Base-by-base conservation (phyloP, 345 rosid genomes). In the Geranium brycei region DNA sequence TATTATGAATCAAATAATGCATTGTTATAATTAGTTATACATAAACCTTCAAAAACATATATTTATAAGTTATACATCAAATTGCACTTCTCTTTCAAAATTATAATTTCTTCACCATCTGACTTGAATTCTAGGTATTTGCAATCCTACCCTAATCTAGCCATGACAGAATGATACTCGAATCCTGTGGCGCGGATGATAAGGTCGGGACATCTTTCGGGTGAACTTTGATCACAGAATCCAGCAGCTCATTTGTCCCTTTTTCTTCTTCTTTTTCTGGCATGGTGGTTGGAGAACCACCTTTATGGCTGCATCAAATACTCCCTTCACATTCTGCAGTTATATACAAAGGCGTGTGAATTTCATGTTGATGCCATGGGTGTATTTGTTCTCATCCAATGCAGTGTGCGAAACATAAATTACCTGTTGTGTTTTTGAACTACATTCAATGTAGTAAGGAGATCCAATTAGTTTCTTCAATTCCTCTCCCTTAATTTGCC, bases 351-450 rank as follows among this genome's bases (percentile, higher is more conserved):
- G n/a, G 82, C 78, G 70, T 15, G 61, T 41, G 16, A 18, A 60
- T 17, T 58, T 59, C 35, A 31, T 58, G 59, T 18, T 1, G 18
- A 8, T 17, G 3, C 56, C 31, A 61, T 41, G 69, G 55, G 28
- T 57, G 51, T 51, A 4, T 19, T 15, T 51, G 10, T 7, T 16
- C 13, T 13, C 16, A 31, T 16, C 47, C 2, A 51, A 47, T 47
- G 6, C 4, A 23, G 17, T n/a, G 62, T 12, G 41, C 4, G 12
- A 28, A 40, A 6, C 69, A 19, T 18, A 7, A 18, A 38, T 60
- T 69, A 89, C 98, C 92, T 89, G 91, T 71, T 87, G 98, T 28
- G 98, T 81, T 74, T 92, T 92, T 17, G 95, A 83, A 78, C 96
- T 92, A 71, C 98, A 89, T 66, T 92, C 98, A 53, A 92, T 75